A percentile compares a stretch with the other conserved stretches of the same genome.
Evolutionary conservation across 345 rosid genomes (phyloP).

Genomic region (Atalantia buxifolia): DNA sequence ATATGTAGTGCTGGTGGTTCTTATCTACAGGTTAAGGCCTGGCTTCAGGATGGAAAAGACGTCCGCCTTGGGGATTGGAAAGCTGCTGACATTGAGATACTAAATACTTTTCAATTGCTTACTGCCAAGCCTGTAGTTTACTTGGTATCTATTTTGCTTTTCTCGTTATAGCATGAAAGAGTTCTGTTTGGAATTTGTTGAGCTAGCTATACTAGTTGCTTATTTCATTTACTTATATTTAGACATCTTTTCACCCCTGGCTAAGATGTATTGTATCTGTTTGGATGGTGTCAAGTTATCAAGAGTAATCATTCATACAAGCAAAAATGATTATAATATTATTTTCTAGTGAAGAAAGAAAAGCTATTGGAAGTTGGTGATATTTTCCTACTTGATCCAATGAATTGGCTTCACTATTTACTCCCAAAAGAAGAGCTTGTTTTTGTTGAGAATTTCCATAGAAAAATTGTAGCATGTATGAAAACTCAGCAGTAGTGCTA

Average conservation of each 20-base stretch:
- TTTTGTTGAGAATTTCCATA: background rate
- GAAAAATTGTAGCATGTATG: background rate
- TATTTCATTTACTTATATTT: background rate
- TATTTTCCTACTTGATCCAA: background rate
- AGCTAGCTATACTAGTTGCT: background rate
- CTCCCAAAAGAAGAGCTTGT: background rate
- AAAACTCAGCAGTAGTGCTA: background rate
- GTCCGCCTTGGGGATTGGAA: slow-evolving; percentile 97
- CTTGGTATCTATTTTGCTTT: slow-evolving; percentile 42
- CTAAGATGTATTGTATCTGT: background rate
- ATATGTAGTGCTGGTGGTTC: slow-evolving; percentile 8
- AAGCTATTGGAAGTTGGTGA: background rate
- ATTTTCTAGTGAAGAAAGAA: background rate
- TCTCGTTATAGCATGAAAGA: background rate
- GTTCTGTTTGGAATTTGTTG: background rate
- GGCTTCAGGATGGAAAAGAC: slow-evolving; percentile 83
- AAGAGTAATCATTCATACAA: background rate
- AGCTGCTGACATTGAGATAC: slow-evolving; percentile 87
- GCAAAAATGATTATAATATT: background rate
- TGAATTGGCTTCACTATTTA: background rate
- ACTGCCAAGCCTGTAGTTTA: slow-evolving; percentile 97
- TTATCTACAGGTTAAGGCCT: slow-evolving; percentile 63
- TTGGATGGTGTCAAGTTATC: background rate
- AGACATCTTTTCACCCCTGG: background rate
- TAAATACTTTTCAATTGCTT: slow-evolving; percentile 92